Base-by-base conservation (phyloP, 2,329 filamentous ascomycete genomes). In the Nigrospora sphaerica region DNA sequence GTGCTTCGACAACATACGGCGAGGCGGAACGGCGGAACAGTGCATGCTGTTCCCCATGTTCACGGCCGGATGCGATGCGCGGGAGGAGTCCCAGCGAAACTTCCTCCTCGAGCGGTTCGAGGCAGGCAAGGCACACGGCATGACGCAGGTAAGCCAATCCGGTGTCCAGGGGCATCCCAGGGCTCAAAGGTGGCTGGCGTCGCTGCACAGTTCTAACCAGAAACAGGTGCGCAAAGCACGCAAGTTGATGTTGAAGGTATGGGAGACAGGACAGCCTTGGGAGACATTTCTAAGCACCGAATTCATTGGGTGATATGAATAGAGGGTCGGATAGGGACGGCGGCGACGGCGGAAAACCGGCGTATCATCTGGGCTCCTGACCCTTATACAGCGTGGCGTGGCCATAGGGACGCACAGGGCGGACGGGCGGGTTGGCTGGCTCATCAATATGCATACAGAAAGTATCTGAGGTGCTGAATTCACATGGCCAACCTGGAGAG, bases 1-100 rank as follows among this genome's bases (percentile, higher is more conserved):
- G 1, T 77, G 81, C 32, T 68, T 92, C 50, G 70, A 71, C 18
- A 77, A 75, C 34, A 79, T 93, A 42, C 69, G 80, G 12, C 68
- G 73, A 12, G 84, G 85, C 6, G 83, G 83, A 31, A 81, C 81
- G 14, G 86, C 86, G 0, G 88, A 92, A 63, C 82, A 80, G 10
- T 88, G 86, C 57, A 68, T 88, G 16, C 63, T 93, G 35, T 91
- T 93, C 53, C 88, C 88, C 0, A 81, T 93, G 67, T 93, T 93
- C 63, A 87, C 86, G 1, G 88, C 88, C 1, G 88, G 88, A 0
- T 91, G 86, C 53, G 86, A 93, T 61, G 80, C 82, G 1, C 68
- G 68, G 46, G 75, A 81, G 42, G 57, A 69, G 32, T 65, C 64
- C 3, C 77, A 85, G 54, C 72, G 81, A 42, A 66, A 68, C 19